These are phyloP conservation scores for Halenospora varia DNA, from an alignment of 495 filamentous ascomycete species.

Conservation along the genomic window DNA sequence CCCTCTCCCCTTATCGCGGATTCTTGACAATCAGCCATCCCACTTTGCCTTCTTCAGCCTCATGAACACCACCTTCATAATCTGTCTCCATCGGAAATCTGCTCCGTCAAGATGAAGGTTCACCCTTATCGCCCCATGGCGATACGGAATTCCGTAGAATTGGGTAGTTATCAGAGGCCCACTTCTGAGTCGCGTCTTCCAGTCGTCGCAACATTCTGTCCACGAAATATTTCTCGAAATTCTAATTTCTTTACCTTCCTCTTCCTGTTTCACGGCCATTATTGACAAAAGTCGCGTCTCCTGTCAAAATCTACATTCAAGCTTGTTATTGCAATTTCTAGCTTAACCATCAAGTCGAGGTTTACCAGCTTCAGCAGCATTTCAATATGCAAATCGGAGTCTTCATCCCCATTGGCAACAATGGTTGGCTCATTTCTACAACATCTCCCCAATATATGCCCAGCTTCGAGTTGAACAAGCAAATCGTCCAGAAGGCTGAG, in stretches of 20 bases:
- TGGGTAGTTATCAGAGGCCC: background rate
- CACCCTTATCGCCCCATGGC: background rate
- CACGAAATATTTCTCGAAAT: background rate
- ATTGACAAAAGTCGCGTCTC: too few species aligned
- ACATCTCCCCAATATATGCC: constrained; percentile 30
- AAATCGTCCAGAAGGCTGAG: constrained; percentile 31
- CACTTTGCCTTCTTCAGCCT: background rate
- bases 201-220: background rate
- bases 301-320: too few species aligned
- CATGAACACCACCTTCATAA: background rate
- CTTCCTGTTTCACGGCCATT: background rate
- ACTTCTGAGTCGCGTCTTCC: background rate
- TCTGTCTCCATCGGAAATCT: background rate
- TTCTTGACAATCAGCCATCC: background rate
- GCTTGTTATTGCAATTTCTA: too few species aligned
- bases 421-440: constrained; percentile 32
- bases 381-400: constrained; percentile 25
- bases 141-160: background rate
- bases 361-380: background rate
- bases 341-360: too few species aligned
- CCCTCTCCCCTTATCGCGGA: too few species aligned
- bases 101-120: background rate
- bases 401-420: constrained; percentile 32
- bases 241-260: background rate
- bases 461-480: constrained; percentile 31